Evolutionary conservation across 306 rosid genomes (phyloP).

Genomic region (Rosa chinensis): DNA sequence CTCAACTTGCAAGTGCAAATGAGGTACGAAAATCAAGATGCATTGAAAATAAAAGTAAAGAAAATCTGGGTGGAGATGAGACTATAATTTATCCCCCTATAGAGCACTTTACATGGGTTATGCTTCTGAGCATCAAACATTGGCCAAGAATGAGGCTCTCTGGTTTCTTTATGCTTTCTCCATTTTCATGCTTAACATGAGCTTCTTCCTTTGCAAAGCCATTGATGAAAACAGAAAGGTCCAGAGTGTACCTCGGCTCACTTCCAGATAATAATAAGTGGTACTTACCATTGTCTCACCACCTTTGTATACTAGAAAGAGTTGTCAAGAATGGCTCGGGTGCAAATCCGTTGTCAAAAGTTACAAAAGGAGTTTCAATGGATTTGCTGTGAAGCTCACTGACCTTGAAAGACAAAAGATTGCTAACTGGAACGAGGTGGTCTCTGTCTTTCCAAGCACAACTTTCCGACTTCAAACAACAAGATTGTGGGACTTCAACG

Average conservation of each 20-base stretch:
- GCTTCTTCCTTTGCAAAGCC: not conserved
- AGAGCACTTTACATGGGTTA: not conserved
- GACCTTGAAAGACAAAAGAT: not conserved
- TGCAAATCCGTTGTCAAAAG: not conserved
- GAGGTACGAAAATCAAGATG: not conserved
- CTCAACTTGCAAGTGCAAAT: not conserved
- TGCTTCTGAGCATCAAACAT: not conserved
- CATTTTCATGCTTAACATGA: not conserved
- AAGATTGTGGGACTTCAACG: not conserved
- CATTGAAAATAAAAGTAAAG: not conserved
- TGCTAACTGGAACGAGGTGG: not conserved
- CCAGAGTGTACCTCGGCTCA: not conserved
- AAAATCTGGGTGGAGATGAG: not conserved
- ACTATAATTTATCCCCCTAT: not conserved
- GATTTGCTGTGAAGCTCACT: not conserved
- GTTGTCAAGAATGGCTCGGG: not conserved
- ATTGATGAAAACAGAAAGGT: conserved; percentile 1
- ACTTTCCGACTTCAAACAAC: not conserved
- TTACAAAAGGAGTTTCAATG: not conserved
- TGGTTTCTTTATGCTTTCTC: not conserved
- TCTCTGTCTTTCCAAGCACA: conserved; percentile 1
- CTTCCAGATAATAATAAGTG: not conserved
- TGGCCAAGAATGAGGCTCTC: not conserved
- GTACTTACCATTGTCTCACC: not conserved
- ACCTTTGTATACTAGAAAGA: not conserved